Evolutionary conservation across 805 yeast species (phyloP).

Genomic region (Suhomyces pyralidae): DNA sequence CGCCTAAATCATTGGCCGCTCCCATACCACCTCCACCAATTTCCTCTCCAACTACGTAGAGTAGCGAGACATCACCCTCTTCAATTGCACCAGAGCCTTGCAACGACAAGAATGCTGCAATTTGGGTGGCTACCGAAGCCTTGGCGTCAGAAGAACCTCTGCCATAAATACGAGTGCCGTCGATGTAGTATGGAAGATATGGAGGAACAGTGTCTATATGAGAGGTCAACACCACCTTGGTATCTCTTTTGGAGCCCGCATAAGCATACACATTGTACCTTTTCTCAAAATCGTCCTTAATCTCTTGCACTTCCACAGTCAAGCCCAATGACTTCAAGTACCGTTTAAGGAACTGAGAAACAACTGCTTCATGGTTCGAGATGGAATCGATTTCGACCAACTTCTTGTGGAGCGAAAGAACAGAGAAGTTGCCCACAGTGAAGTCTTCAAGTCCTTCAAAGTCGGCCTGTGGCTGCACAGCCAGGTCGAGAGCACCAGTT

Average conservation of each 20-base stretch:
- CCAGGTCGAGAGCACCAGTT: neutral
- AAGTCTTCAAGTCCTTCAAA: conserved; percentile 8
- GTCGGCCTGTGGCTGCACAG: neutral
- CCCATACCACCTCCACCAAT: conserved; percentile 63
- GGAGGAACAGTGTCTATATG: conserved; percentile 78
- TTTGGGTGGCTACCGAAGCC: conserved; percentile 63
- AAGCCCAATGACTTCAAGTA: conserved; percentile 45
- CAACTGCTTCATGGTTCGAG: conserved; percentile 26
- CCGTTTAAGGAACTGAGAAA: conserved; percentile 34
- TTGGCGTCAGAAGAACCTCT: conserved; percentile 74
- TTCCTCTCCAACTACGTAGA: conserved; percentile 73
- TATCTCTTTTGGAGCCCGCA: conserved; percentile 41
- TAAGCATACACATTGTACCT: conserved; percentile 60
- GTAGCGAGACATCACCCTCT: conserved; percentile 56
- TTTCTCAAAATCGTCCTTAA: conserved; percentile 19
- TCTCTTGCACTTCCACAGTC: conserved; percentile 47
- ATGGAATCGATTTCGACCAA: conserved; percentile 26
- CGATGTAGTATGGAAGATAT: conserved; percentile 46
- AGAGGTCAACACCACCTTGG: conserved; percentile 53
- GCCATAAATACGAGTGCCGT: conserved; percentile 54
- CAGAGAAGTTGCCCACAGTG: conserved; percentile 10
- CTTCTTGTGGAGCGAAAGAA: conserved; percentile 24
- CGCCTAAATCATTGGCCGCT: conserved; percentile 37
- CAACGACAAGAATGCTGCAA: conserved; percentile 51
- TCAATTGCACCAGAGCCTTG: conserved; percentile 31